Conservation (phyloP, 257 asterid genomes). For the Parsonsia alboflavescens region DNA sequence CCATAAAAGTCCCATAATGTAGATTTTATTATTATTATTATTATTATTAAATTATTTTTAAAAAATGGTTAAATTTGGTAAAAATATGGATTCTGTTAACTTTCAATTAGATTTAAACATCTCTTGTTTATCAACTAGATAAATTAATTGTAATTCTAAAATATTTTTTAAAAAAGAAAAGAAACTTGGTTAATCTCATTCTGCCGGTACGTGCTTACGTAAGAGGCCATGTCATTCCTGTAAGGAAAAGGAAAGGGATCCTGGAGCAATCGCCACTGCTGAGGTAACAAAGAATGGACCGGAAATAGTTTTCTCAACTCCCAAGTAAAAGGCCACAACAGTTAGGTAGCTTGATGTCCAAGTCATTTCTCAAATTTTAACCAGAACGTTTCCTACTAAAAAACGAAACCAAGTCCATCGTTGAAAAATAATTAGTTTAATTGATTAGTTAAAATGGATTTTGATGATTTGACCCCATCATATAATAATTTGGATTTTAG, state of each 20-base stretch:
- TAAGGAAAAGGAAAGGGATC: not conserved
- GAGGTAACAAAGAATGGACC: not conserved
- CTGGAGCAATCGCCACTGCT: conserved; percentile 15
- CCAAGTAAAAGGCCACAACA: conserved; percentile 2
- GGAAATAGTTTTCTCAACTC: not conserved
- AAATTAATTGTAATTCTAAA: no score
- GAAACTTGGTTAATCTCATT: no score
- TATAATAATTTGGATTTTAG: not conserved
- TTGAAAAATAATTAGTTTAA: no score
- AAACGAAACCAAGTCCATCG: no score
- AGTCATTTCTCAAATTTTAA: not conserved
- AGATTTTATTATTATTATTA: no score
- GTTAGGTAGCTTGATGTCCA: conserved; percentile 11
- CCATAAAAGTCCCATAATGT: not conserved
- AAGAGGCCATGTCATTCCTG: not conserved
- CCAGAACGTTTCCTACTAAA: not conserved
- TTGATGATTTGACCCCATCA: not conserved
- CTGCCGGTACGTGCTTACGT: not conserved
- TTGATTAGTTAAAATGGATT: no score
- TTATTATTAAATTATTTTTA: no score
- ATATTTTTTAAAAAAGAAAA: no score
- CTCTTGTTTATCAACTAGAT: no score
- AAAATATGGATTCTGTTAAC: no score
- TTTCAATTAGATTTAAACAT: no score
- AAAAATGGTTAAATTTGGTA: no score